phyloP scores from a whole-genome alignment of 2,329 filamentous ascomycete genomes.

The Geoglossum cookeanum region DNA sequence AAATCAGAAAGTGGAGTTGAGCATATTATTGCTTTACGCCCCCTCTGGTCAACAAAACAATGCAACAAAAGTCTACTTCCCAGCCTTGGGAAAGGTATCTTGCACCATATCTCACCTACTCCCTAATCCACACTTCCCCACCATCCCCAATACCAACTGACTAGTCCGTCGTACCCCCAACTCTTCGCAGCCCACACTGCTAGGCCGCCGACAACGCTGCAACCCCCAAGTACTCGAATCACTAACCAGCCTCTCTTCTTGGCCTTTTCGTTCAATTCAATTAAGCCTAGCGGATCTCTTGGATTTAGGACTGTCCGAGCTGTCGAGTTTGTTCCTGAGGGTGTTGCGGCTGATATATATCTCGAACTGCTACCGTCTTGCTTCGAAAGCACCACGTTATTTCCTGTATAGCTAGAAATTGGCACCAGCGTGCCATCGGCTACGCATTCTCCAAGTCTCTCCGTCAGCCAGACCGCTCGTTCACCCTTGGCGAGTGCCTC shows the following conservation, averaged over 20 bases:
- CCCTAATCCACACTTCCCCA: background rate
- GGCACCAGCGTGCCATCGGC: conserved; percentile 43
- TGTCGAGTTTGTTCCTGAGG: conserved; percentile 13
- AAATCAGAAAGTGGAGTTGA: background rate
- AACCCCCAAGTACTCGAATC: conserved; percentile 53
- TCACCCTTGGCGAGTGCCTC: conserved; percentile 42
- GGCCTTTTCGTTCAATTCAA: conserved; percentile 48
- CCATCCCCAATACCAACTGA: background rate
- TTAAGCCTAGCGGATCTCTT: conserved; percentile 62
- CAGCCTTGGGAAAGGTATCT: background rate
- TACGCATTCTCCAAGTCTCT: conserved; percentile 45
- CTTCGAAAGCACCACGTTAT: conserved; percentile 9
- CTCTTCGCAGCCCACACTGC: conserved; percentile 37
- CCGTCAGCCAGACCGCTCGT: conserved; percentile 48
- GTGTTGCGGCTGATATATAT: conserved; percentile 6
- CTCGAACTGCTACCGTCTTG: conserved; percentile 7
- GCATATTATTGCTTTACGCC: background rate
- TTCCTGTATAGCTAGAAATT: conserved; percentile 12
- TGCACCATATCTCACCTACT: background rate
- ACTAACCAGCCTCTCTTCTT: conserved; percentile 45
- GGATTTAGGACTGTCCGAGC: conserved; percentile 18
- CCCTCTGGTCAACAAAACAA: background rate
- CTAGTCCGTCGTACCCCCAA: conserved; percentile 4
- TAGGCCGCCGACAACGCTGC: conserved; percentile 55
- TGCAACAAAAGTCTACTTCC: background rate